Base-by-base conservation (phyloP, 2,329 filamentous ascomycete species). In the Emmonsia crescens region DNA sequence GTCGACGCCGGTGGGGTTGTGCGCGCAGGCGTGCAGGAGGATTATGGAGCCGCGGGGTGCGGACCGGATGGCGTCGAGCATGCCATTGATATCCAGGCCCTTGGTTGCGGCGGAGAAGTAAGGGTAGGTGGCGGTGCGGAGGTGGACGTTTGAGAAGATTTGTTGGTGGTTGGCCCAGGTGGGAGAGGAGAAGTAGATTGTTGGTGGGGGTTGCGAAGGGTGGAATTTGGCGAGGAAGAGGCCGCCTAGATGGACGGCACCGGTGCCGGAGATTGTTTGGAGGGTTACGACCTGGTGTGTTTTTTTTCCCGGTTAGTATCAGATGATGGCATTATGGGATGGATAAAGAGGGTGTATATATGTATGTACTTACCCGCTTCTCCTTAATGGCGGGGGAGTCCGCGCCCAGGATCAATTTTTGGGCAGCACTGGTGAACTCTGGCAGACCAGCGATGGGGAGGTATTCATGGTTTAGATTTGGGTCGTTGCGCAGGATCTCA, bases 111-210 rank as follows among this genome's bases (percentile, higher is more conserved):
- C 85, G 75, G 86, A 87, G 80, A 96, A 99, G 82, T 99, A 99
- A 57, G 93, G 94, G 79, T 99, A 99, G 67, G 85, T 85, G 68
- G 87, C 87, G 69, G 91, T 84, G 40, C 85, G 79, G 36, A 97
- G 81, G 69, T 84, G 82, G 72, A 96, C 91, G 73, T 97, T 97
- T 77, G 82, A 84, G 80, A 99, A 96, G 82, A 99, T 96, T 77
- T 97, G 94, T 80, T 95, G 87, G 85, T 99, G 94, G 80, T 99
- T 99, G 68, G 89, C 91, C 94, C 94, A 99, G 64, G 94, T 99
- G 60, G 94, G 94, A 76, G 89, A 89, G 71, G 91, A 96, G 75
- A 97, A 82, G 82, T 96, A 96, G 77, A 95, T 85, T 63, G 86
- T 85, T 68, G 87, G 78, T 82, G 85, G 72, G 83, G 82, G 71